A percentile compares a stretch with the other conserved stretches of the same genome.
Conservation (phyloP, 1,284 basidiomycete species). For the Leucoagaricus sp. region DNA sequence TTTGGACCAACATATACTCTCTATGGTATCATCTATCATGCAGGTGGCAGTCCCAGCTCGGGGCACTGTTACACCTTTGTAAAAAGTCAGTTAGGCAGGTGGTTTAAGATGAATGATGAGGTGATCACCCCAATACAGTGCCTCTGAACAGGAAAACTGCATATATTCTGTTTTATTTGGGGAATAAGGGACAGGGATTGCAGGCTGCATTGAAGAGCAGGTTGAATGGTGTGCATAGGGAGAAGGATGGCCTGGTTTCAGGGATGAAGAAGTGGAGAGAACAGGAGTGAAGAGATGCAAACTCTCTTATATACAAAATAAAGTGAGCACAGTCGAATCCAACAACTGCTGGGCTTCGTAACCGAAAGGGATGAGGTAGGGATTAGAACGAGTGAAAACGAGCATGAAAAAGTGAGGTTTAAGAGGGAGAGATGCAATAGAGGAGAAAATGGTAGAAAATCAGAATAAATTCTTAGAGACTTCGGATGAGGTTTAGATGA, state of each 20-base stretch:
- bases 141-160: conserved; percentile 76
- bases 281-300: too few relatives aligned
- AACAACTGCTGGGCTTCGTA: too few relatives aligned
- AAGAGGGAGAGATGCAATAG: too few relatives aligned
- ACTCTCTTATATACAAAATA: too few relatives aligned
- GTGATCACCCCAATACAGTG: conserved; percentile 50
- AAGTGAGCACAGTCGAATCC: too few relatives aligned
- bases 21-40: conserved; percentile 93
- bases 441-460: too few relatives aligned
- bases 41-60: conserved; percentile 89
- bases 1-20: conserved; percentile 83
- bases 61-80: conserved; percentile 96
- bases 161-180: conserved; percentile 92
- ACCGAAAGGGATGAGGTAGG: too few relatives aligned
- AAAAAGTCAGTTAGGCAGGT: conserved; percentile 69
- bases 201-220: conserved; percentile 52
- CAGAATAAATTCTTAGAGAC: too few relatives aligned
- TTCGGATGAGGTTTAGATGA: too few relatives aligned
- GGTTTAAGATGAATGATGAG: conserved; percentile 97
- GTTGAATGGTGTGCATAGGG: conserved; percentile 9
- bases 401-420: too few relatives aligned
- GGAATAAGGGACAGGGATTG: conserved; percentile 71
- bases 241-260: conserved; percentile 38
- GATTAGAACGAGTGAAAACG: too few relatives aligned
- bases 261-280: conserved; percentile 67